Percentiles rank a stretch among this genome's conserved stretches.
These are phyloP conservation scores for Tieghemostelium lacteum DNA, from an alignment of 78 protist genomes.

Conservation along the genomic window DNA sequence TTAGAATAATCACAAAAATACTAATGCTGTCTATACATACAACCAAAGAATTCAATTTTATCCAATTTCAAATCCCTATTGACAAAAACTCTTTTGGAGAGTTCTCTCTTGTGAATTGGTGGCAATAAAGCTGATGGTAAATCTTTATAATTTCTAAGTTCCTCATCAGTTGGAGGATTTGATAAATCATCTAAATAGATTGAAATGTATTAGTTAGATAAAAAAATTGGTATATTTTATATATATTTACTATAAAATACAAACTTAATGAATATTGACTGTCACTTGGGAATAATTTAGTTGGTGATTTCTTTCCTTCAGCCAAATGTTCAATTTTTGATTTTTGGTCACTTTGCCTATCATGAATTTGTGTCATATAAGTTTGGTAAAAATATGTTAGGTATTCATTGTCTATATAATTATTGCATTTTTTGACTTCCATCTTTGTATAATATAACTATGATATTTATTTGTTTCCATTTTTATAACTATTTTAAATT, in stretches of 20 bases:
- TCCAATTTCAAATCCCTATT: slow-evolving; percentile 71
- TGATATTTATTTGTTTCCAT: background rate
- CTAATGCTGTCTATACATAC: slow-evolving; percentile 24
- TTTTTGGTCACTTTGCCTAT: too few species aligned
- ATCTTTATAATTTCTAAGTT: slow-evolving; percentile 61
- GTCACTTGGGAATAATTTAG: slow-evolving; percentile 22
- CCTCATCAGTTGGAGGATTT: slow-evolving; percentile 83
- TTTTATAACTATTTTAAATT: too few species aligned
- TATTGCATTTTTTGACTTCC: too few species aligned
- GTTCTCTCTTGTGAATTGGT: slow-evolving; percentile 77
- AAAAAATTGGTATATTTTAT: too few species aligned
- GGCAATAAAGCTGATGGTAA: slow-evolving; percentile 63
- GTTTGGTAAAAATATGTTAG: background rate
- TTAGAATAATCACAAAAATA: background rate
- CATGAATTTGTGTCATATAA: background rate
- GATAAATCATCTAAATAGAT: slow-evolving; percentile 68
- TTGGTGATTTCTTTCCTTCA: slow-evolving; percentile 34
- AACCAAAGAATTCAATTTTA: slow-evolving; percentile 80
- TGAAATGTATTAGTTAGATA: too few species aligned
- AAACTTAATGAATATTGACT: background rate
- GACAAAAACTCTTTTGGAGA: slow-evolving; percentile 76
- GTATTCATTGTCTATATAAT: background rate
- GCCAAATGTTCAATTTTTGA: background rate
- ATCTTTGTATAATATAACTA: background rate
- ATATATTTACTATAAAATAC: too few species aligned